Conservation (phyloP, 2,329 filamentous ascomycete species). For the Teratosphaeria destructans region DNA sequence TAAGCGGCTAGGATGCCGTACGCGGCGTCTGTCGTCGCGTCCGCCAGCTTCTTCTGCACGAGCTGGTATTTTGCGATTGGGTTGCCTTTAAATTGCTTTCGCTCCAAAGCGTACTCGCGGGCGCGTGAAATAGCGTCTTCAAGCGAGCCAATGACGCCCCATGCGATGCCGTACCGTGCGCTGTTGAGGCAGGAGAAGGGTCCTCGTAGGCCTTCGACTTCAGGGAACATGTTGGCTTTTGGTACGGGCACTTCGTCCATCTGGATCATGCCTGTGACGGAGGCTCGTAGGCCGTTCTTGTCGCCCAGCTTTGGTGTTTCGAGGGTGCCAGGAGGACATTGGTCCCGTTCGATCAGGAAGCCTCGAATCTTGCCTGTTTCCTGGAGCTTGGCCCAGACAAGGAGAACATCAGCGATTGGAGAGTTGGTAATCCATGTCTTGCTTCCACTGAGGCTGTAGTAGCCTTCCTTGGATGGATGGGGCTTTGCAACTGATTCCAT, state of each 20-base stretch:
- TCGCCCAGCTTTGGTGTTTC: constrained; percentile 88
- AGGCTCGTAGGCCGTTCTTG: constrained; percentile 88
- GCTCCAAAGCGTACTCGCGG: constrained; percentile 77
- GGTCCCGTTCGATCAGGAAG: constrained; percentile 75
- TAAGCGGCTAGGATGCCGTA: constrained; percentile 83
- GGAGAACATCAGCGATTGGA: constrained; percentile 71
- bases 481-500: constrained; percentile 84
- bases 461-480: constrained; percentile 74
- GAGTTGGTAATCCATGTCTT: constrained; percentile 98
- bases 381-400: constrained; percentile 89
- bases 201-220: constrained; percentile 73
- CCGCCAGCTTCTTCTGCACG: constrained; percentile 93
- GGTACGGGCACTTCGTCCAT: constrained; percentile 84
- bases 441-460: constrained; percentile 65
- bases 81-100: constrained; percentile 93
- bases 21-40: constrained; percentile 81
- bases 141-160: constrained; percentile 85
- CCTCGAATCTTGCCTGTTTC: constrained; percentile 89
- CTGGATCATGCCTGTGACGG: constrained; percentile 96
- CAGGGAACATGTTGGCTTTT: constrained; percentile 85
- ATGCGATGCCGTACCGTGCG: constrained; percentile 84
- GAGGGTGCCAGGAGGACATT: constrained; percentile 77
- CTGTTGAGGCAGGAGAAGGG: constrained; percentile 93
- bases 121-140: constrained; percentile 82
- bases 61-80: constrained; percentile 93